Conservation (phyloP, 108 stramenopile genomes). For the Discostella stelligeroides region DNA sequence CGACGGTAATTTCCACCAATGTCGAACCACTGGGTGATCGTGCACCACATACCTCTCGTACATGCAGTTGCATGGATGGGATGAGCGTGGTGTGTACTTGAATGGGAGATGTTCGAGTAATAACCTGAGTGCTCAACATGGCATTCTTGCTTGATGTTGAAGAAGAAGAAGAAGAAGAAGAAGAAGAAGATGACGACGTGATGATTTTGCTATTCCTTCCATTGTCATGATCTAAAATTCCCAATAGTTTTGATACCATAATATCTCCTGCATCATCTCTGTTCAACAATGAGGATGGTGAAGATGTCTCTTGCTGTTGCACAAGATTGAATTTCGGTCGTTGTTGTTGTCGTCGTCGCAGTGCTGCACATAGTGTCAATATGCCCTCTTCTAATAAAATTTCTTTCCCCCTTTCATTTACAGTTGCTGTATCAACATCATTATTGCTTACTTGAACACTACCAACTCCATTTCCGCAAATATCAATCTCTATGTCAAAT, state of each 20-base stretch:
- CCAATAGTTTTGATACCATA: slow-evolving; percentile 30
- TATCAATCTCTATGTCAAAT: slow-evolving; percentile 44
- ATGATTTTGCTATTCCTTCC: neutral
- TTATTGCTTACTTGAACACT: neutral
- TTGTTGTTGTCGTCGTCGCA: slow-evolving; percentile 19
- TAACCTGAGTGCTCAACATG: slow-evolving; percentile 35
- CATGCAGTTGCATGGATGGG: slow-evolving; percentile 27
- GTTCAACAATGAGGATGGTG: slow-evolving; percentile 3
- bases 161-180: too few relatives aligned
- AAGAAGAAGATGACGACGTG: too few relatives aligned
- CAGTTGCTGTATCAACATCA: neutral
- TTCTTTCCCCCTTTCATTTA: neutral
- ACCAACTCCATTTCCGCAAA: slow-evolving; percentile 36
- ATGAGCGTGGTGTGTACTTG: slow-evolving; percentile 32
- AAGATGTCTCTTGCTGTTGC: neutral
- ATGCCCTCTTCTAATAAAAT: slow-evolving; percentile 31
- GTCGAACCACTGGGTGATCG: slow-evolving; percentile 63
- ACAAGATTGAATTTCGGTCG: too few relatives aligned
- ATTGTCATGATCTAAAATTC: slow-evolving; percentile 28
- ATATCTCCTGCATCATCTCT: slow-evolving; percentile 11
- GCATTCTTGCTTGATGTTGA: neutral
- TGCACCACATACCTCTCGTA: slow-evolving; percentile 48
- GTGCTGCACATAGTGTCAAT: slow-evolving; percentile 26
- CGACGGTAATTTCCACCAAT: slow-evolving; percentile 73
- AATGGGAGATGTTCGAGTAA: slow-evolving; percentile 35